phyloP scores from a whole-genome alignment of 2,329 filamentous ascomycete genomes.

The Fusarium duplospermum region DNA sequence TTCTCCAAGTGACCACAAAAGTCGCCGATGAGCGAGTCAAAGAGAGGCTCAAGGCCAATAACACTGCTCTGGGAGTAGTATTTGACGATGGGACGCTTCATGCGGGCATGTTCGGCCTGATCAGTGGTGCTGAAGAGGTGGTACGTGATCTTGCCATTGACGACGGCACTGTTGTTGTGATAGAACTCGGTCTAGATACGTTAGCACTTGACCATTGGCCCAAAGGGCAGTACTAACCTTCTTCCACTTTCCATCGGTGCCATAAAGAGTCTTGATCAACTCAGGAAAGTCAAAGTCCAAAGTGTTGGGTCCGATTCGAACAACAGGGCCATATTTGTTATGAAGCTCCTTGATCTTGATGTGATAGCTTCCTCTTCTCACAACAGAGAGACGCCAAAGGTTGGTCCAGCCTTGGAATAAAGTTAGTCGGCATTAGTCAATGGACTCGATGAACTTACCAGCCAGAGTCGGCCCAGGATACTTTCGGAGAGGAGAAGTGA shows the following conservation, averaged over 20 bases:
- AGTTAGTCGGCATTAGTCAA: neutral
- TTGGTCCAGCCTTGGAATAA: slow-evolving; percentile 46
- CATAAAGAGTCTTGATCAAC: slow-evolving; percentile 52
- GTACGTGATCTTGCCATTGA: slow-evolving; percentile 40
- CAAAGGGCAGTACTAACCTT: slow-evolving; percentile 37
- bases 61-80: slow-evolving; percentile 43
- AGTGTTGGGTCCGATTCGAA: slow-evolving; percentile 54
- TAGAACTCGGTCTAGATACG: slow-evolving; percentile 31
- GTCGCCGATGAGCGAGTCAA: slow-evolving; percentile 45
- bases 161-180: slow-evolving; percentile 38
- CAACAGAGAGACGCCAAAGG: slow-evolving; percentile 50
- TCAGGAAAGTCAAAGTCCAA: slow-evolving; percentile 52
- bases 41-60: slow-evolving; percentile 39
- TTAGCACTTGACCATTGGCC: neutral
- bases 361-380: slow-evolving; percentile 45
- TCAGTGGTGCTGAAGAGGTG: slow-evolving; percentile 41
- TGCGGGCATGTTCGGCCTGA: slow-evolving; percentile 34
- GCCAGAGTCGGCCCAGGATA: slow-evolving; percentile 33
- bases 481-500: slow-evolving; percentile 27
- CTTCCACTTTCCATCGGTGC: slow-evolving; percentile 46
- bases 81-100: slow-evolving; percentile 43
- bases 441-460: slow-evolving; percentile 7
- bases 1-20: slow-evolving; percentile 27
- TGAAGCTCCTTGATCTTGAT: slow-evolving; percentile 49
- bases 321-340: slow-evolving; percentile 53